phyloP scores from a whole-genome alignment of 352 stramenopile genomes.

The Phytophthora quininea region DNA sequence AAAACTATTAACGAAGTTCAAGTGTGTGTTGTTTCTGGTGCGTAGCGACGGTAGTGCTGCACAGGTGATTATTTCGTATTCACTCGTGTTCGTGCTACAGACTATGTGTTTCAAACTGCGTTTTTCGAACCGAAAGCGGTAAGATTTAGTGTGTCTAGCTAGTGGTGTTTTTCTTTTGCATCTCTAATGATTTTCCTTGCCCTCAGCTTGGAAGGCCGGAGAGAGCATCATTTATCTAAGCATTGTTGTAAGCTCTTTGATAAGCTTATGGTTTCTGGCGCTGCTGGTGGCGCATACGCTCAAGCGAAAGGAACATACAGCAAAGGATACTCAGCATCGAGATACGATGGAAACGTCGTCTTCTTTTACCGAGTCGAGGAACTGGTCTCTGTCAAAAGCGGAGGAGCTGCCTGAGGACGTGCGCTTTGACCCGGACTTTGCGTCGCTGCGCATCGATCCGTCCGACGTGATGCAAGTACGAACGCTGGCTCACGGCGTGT shows the following conservation, averaged over 20 bases:
- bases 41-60: not conserved
- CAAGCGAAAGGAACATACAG: constrained; percentile 8
- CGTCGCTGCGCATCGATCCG: constrained; percentile 41
- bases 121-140: constrained; percentile 27
- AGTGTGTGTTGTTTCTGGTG: constrained; percentile 44
- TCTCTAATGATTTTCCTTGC: not conserved
- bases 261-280: constrained; percentile 44
- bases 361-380: constrained; percentile 24
- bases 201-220: constrained; percentile 20
- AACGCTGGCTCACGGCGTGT: constrained; percentile 37
- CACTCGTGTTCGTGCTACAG: constrained; percentile 2
- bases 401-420: constrained; percentile 39
- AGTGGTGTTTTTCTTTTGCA: not conserved
- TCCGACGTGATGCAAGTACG: constrained; percentile 48
- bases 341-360: constrained; percentile 27
- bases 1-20: constrained; percentile 30
- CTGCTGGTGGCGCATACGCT: constrained; percentile 33
- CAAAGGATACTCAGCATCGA: constrained; percentile 19
- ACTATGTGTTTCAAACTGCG: constrained; percentile 16
- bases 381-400: constrained; percentile 31
- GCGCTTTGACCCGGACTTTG: constrained; percentile 35
- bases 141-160: not conserved
- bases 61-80: no score
- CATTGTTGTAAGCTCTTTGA: constrained; percentile 36
- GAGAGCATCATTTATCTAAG: constrained; percentile 29